Conservation (phyloP, 371 early-diverging fungal genomes). For the Cladochytrium tenue region DNA sequence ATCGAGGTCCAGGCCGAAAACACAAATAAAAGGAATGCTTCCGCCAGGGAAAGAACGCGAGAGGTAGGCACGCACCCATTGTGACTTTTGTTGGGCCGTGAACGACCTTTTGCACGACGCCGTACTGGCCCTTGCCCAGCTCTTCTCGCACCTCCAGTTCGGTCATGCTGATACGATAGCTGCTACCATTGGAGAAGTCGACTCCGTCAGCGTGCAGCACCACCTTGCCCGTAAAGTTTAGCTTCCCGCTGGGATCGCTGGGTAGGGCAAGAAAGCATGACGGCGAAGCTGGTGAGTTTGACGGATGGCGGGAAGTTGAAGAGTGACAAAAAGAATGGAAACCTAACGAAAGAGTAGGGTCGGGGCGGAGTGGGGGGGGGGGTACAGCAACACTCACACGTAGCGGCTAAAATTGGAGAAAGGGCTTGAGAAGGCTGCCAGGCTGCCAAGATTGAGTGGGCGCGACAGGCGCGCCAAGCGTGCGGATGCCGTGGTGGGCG, state of each 20-base stretch:
- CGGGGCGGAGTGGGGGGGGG: neutral
- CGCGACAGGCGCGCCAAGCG: neutral
- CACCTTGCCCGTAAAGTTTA: conserved; percentile 89
- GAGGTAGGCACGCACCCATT: conserved; percentile 71
- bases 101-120: conserved; percentile 83
- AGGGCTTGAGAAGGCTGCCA: conserved; percentile 25
- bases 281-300: neutral
- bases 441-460: conserved; percentile 8
- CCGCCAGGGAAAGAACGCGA: neutral
- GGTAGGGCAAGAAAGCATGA: neutral
- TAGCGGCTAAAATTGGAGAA: conserved; percentile 31
- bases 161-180: conserved; percentile 85
- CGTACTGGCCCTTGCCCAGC: conserved; percentile 89
- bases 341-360: neutral
- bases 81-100: conserved; percentile 85
- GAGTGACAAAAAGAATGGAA: neutral
- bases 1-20: too few species aligned
- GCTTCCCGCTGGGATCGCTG: conserved; percentile 84
- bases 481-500: neutral
- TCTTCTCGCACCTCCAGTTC: conserved; percentile 77
- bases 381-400: conserved; percentile 21
- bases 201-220: conserved; percentile 87
- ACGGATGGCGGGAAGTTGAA: neutral
- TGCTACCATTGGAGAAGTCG: conserved; percentile 83
- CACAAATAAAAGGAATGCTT: neutral